Evolutionary conservation across 164 flowering plant genomes (phyloP), one percentile per base, ranked within the genome.

Genomic region (Tinospora cordifolia): DNA sequence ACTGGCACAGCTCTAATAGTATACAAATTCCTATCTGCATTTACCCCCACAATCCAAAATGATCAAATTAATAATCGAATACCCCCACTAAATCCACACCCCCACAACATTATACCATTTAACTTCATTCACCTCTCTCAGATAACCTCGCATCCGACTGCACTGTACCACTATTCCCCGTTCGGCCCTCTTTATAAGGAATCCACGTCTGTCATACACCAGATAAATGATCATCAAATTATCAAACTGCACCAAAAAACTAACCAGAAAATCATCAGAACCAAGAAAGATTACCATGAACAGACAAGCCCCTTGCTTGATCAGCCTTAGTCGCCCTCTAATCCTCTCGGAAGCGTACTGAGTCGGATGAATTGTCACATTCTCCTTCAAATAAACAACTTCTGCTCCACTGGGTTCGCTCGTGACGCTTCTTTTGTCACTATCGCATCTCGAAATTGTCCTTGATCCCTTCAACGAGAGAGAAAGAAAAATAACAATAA

Each of bases 361-460:
- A 25, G 96, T 86, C 1, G 99, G 99, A 77, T 95, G 99, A 83
- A 95, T 89, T 1, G 99, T 71, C 60, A 95, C 99, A 81, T 95
- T 89, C 60, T 95, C 98, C 83, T 88, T 95, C 75, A 75, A 38
- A 73, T 80, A 95, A 60, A 92, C 86, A 5, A 95, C 47, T 79
- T 95, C 96, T 1, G 88, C 83, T 12, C 88, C 90, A 13, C 86
- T 92, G 1, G 83, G 78, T 14, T 86, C 97, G 69, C 74, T 80
- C 17, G 79, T 66, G 14, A 76, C 77, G 79, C 85, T 86, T 46
- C 76, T 84, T 41, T 69, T 84, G n/a, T 81, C 72, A 62, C 88
- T 83, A 69, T 83, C 90, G 70, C 74, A 82, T 67, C 84, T 75
- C 72, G 77, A 72, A 69, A 87, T 72, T 76, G 84, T 84, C 72